Evolutionary conservation across 2,329 filamentous ascomycete genomes (phyloP).

Genomic region (Cladophialophora yegresii): DNA sequence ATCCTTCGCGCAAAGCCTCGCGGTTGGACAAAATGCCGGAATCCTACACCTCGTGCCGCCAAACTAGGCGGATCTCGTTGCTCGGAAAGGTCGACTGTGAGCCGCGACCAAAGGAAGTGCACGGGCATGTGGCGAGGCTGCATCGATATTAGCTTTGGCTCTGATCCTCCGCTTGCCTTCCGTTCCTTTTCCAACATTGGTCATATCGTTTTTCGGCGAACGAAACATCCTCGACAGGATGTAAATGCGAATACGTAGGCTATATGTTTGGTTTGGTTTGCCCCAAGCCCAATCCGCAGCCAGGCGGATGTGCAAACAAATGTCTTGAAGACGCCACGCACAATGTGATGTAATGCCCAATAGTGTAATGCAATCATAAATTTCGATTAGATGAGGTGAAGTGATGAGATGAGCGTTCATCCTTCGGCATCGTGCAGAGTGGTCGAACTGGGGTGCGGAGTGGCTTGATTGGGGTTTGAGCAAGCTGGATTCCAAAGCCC

Average conservation of each 20-base stretch:
- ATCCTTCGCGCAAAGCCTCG: too few species aligned
- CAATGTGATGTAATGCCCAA: conserved; percentile 10
- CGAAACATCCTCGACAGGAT: not conserved
- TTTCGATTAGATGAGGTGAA: conserved; percentile 3
- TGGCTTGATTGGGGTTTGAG: not conserved
- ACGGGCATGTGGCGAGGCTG: not conserved
- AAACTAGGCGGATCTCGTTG: not conserved
- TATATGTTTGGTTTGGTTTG: conserved; percentile 6
- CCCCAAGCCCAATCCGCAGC: not conserved
- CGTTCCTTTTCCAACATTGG: not conserved
- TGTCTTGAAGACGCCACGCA: conserved; percentile 1
- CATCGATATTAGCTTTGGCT: not conserved
- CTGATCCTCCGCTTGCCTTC: not conserved
- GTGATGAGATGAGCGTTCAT: conserved; percentile 1
- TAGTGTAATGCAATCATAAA: conserved; percentile 12
- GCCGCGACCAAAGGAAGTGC: too few species aligned
- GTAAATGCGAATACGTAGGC: conserved; percentile 10
- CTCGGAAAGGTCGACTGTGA: not conserved
- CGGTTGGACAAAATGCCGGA: not conserved
- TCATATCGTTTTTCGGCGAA: not conserved
- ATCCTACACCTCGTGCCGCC: not conserved
- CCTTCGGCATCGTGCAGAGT: not conserved
- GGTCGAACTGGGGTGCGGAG: not conserved
- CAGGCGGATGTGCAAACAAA: conserved; percentile 1
- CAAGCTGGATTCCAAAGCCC: not conserved